Base-by-base conservation (phyloP, 306 rosid genomes). In the Ceratonia siliqua region DNA sequence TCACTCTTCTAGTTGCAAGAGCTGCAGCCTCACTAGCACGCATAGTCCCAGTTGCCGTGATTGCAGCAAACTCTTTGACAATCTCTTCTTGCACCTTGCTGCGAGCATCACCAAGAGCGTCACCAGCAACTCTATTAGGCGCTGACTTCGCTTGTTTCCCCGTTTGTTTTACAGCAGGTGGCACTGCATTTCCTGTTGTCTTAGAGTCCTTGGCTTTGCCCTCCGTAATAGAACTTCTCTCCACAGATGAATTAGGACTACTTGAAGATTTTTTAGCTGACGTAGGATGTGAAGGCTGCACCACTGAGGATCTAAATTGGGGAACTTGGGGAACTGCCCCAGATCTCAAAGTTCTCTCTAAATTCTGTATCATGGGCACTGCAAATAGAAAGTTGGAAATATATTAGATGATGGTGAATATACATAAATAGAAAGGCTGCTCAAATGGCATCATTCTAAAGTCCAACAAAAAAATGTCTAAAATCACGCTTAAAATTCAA, bases 1-100 rank as follows among this genome's bases (percentile, higher is more conserved):
- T 95, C 33, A 95, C 99, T 82, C 91, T 84, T 63, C 61, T 92
- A 0, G 99, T 92, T 13, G 99, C 99, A 38, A 95, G 87, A 1
- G 97, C 90, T 9, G 99, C 99, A 20, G 99, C 99, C 78, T 95
- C 98, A 14, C 99, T 92, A 0, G 98, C 99, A 3, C 96, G 97
- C 83, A 92, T 56, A 13, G 99, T 87, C 33, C 98, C 98, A 0
- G 90, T 84, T 4, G 92, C 96, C 99, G 92, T 95, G 45, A 92
- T 84, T 4, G 96, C 89, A 6, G 90, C 91, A 82, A 92, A 95
- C 77, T 95, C 99, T 24, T 71, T 76, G 0, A 74, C 45, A 7
- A 92, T 92, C 87, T 95, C 99, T 56, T 95, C 97, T 82, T 95
- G 98, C 68, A 95, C 89, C 86, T 85, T 92, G 82, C 73, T 89